These are phyloP conservation scores for Yamadazyma sp. DNA, from an alignment of 1,139 yeast genomes.

Conservation along the genomic window DNA sequence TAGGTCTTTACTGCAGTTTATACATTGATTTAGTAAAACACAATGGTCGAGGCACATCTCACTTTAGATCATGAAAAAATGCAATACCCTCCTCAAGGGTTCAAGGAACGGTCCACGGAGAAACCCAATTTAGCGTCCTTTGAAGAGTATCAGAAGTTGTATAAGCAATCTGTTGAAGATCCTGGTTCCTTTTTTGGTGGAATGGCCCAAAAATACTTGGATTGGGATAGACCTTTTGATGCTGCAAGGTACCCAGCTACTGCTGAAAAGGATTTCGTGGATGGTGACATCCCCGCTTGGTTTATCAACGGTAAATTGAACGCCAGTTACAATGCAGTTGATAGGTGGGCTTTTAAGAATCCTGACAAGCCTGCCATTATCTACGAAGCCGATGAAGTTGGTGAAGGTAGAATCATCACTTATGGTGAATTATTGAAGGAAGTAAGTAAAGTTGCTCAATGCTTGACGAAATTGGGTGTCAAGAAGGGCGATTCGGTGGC, in stretches of 20 bases:
- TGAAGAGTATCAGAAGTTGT: constrained; percentile 57
- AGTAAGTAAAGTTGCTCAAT: constrained; percentile 70
- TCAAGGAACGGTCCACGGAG: constrained; percentile 48
- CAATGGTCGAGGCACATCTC: constrained; percentile 26
- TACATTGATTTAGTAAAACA: neutral
- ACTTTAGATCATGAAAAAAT: constrained; percentile 45
- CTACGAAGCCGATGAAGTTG: constrained; percentile 78
- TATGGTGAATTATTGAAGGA: constrained; percentile 71
- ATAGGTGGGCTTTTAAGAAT: constrained; percentile 71
- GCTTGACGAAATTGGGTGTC: constrained; percentile 65
- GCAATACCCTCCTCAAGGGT: constrained; percentile 56
- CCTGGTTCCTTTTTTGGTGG: constrained; percentile 67
- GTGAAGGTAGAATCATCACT: constrained; percentile 60
- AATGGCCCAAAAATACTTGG: constrained; percentile 54
- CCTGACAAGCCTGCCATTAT: constrained; percentile 77
- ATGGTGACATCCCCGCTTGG: constrained; percentile 76
- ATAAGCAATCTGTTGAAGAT: constrained; percentile 65
- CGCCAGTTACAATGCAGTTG: constrained; percentile 77
- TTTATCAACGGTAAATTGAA: constrained; percentile 74
- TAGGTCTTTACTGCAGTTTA: neutral
- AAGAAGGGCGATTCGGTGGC: constrained; percentile 95
- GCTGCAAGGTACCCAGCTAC: constrained; percentile 54
- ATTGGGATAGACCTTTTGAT: constrained; percentile 67
- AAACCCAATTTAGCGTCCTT: constrained; percentile 52
- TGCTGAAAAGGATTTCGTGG: constrained; percentile 50